Evolutionary conservation across 1,139 yeast genomes (phyloP), one percentile per base, ranked within the genome.

Genomic region (Yamadazyma jaroonii): DNA sequence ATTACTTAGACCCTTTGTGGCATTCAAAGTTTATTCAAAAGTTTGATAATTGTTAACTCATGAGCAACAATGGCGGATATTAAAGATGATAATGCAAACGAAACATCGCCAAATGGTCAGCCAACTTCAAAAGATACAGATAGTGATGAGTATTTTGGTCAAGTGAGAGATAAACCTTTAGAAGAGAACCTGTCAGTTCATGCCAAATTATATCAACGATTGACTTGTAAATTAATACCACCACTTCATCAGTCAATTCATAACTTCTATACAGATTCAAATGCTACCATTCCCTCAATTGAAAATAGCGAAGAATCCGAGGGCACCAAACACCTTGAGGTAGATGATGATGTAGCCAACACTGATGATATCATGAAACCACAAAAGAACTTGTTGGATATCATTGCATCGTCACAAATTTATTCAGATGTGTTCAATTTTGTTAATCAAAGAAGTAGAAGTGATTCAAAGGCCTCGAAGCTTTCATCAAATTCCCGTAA

Each of bases 221-320:
- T 45, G 24, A 37, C 40, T 12, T 44, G 29, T 24, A 39, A 45
- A n/a, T 35, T 50, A 9, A 39, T 50, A 1, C 54, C 56, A 2
- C 50, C 54, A 5, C 35, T 46, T 10, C 52, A 41, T 26, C 25
- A 37, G 2, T 36, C 47, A 7, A 25, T 50, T 13, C 20, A 41
- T 12, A 34, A 38, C 21, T 29, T 41, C 13, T 29, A 32, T 29
- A 25, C 41, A 9, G 14, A 29, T 25, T 6, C 13, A 9, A 14
- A 15, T n/a, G 26, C 13, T 7, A 6, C 32, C 2, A 23, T 20
- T 6, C 27, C 25, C 9, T 13, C 32, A 3, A 20, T 17, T 11
- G 25, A 10, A 14, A 9, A 2, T 9, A 5, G 23, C 12, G 26
- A 15, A 9, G 30, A 29, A 12, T 4, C 12, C 9, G 29, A 13